Evolutionary conservation across 495 filamentous ascomycete genomes (phyloP).

Genomic region (Penicillium cinerascens): DNA sequence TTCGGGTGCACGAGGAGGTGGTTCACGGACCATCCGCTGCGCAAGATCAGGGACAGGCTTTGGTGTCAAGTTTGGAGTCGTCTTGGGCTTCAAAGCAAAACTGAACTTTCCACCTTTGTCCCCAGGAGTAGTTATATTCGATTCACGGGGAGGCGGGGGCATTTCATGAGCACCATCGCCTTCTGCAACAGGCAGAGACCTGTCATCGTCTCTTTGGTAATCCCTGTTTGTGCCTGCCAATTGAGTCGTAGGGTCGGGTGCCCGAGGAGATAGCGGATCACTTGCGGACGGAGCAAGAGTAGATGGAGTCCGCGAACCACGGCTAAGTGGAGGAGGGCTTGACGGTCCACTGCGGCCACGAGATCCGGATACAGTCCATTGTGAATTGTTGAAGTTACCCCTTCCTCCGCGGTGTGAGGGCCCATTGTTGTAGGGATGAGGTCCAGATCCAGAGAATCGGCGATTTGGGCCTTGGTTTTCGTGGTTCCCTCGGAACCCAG

Average conservation of each 20-base stretch:
- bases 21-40: constrained; percentile 59
- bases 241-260: constrained; percentile 56
- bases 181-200: constrained; percentile 33
- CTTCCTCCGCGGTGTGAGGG: constrained; percentile 28
- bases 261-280: constrained; percentile 32
- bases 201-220: constrained; percentile 59
- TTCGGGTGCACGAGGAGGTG: constrained; percentile 37
- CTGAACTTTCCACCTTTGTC: constrained; percentile 72
- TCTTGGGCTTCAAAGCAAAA: constrained; percentile 81
- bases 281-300: constrained; percentile 28
- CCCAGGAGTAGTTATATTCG: constrained; percentile 47
- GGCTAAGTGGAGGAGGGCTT: constrained; percentile 31
- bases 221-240: constrained; percentile 58
- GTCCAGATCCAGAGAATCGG: constrained; percentile 32
- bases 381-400: constrained; percentile 55
- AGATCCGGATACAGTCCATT: constrained; percentile 53
- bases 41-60: constrained; percentile 69
- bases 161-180: constrained; percentile 38
- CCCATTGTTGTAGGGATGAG: constrained; percentile 26
- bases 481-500: constrained; percentile 51
- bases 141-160: constrained; percentile 46
- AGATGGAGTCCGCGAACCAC: constrained; percentile 25
- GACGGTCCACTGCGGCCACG: constrained; percentile 29
- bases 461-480: constrained; percentile 50
- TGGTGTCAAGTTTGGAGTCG: constrained; percentile 50